Conservation (phyloP, 2,329 filamentous ascomycete genomes). For the Myriosclerotinia duriaeana region DNA sequence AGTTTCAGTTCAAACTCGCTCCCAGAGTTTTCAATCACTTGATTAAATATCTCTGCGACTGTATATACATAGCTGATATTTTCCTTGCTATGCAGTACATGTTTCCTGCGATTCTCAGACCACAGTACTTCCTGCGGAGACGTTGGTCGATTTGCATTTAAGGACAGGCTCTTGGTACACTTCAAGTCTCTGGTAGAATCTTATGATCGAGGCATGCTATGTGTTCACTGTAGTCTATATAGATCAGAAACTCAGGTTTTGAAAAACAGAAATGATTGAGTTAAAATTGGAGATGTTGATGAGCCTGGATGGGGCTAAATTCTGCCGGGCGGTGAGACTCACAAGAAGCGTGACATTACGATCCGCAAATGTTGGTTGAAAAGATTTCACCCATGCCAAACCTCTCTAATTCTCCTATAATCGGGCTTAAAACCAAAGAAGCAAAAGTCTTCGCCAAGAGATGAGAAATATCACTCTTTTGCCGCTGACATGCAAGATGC, state of each 20-base stretch:
- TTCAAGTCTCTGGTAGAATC: neutral
- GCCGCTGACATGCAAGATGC: neutral
- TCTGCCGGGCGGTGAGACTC: neutral
- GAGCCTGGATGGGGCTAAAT: neutral
- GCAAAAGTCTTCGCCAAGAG: neutral
- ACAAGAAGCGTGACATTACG: neutral
- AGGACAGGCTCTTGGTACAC: neutral
- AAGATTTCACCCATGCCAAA: neutral
- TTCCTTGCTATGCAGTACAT: neutral
- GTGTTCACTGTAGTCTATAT: neutral
- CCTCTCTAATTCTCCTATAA: neutral
- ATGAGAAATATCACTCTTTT: neutral
- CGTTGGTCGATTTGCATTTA: slow-evolving; percentile 59
- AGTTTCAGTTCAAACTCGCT: neutral
- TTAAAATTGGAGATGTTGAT: neutral
- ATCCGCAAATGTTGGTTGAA: neutral
- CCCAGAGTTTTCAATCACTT: neutral
- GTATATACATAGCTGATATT: neutral
- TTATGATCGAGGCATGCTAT: neutral
- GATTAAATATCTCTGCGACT: neutral
- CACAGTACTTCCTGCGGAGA: slow-evolving; percentile 73
- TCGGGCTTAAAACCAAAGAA: neutral
- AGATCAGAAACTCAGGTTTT: neutral
- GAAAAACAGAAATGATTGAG: neutral
- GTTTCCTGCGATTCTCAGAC: neutral